These are phyloP conservation scores for Xanthoparmelia taractica DNA, from an alignment of 495 filamentous ascomycete species.

Conservation along the genomic window DNA sequence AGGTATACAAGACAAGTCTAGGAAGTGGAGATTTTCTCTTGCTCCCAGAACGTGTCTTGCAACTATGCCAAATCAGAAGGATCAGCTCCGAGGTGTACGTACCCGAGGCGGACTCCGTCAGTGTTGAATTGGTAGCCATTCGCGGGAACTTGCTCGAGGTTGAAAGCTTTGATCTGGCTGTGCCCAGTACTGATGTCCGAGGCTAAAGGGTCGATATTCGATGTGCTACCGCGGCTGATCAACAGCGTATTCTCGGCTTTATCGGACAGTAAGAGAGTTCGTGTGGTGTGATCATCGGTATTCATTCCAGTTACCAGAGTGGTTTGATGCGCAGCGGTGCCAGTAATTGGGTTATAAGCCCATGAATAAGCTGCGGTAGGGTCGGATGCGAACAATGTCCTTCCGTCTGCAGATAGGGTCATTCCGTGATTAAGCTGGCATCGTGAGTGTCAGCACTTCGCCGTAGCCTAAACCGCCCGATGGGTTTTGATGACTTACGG, in stretches of 20 bases:
- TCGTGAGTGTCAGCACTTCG: background rate
- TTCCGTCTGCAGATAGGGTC: conserved; percentile 52
- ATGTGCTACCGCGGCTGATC: conserved; percentile 54
- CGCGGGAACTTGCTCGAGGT: conserved; percentile 41
- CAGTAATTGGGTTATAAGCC: conserved; percentile 46
- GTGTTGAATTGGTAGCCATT: conserved; percentile 36
- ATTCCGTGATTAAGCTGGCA: conserved; percentile 61
- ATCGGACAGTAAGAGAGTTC: conserved; percentile 53
- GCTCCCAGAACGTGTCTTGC: background rate
- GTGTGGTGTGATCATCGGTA: conserved; percentile 50
- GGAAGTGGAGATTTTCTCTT: background rate
- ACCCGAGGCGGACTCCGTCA: conserved; percentile 47
- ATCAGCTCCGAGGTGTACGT: background rate
- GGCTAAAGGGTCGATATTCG: conserved; percentile 51
- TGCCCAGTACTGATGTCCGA: conserved; percentile 42
- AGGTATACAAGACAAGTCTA: background rate
- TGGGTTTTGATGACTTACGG: background rate
- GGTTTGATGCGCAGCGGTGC: conserved; percentile 36
- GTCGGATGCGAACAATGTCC: conserved; percentile 58
- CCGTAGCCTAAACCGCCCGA: background rate
- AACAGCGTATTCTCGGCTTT: conserved; percentile 46
- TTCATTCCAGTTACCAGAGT: conserved; percentile 53
- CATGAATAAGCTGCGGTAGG: conserved; percentile 49
- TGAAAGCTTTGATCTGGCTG: conserved; percentile 60
- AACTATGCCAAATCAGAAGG: background rate